Base-by-base conservation (phyloP, 2,329 filamentous ascomycete species). In the Ascochyta lentis region DNA sequence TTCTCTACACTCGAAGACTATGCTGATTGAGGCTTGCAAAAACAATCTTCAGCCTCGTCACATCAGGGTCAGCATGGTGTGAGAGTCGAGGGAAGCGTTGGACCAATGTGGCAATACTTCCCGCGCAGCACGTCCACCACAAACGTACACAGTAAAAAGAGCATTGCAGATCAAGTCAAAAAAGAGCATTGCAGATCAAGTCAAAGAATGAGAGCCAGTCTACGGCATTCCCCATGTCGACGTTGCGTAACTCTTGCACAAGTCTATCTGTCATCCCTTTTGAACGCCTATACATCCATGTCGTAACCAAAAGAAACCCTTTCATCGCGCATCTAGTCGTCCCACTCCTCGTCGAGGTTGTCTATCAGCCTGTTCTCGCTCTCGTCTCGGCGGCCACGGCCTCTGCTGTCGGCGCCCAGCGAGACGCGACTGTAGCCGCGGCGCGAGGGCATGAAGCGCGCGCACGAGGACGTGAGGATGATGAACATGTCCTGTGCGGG, bases 341-440 rank as follows among this genome's bases (percentile, higher is more conserved):
- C 93, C 94, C 94, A 98, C 73, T 97, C 93, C 75, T 98, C 94
- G 69, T 98, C 95, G 56, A 97, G 81, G 76, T 97, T 92, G 75
- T 98, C 94, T 74, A 99, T 98, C 66, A 98, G 78, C 60, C 92
- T 82, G 76, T 98, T 97, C 78, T 98, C 95, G 51, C 92, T 93
- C 56, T 97, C 94, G 6, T 84, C 77, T 23, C 78, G 73, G 12
- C 79, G 72, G 2, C 76, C 73, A 19, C 79, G 73, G 10, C 76
- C 73, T 43, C 78, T 70, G 34, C 74, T 72, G 33, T 78, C 77
- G 24, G 75, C 66, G 33, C 74, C 73, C 4, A 74, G 88, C 61
- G 83, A 83, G 23, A 93, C 79, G 38, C 86, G 81, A 55, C 82
- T 85, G 73, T 93, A 93, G 9, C 89, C 89, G 51, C 87, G 77